These are phyloP conservation scores for Marasmius sp. DNA, from an alignment of 1,284 basidiomycete species.

Conservation along the genomic window DNA sequence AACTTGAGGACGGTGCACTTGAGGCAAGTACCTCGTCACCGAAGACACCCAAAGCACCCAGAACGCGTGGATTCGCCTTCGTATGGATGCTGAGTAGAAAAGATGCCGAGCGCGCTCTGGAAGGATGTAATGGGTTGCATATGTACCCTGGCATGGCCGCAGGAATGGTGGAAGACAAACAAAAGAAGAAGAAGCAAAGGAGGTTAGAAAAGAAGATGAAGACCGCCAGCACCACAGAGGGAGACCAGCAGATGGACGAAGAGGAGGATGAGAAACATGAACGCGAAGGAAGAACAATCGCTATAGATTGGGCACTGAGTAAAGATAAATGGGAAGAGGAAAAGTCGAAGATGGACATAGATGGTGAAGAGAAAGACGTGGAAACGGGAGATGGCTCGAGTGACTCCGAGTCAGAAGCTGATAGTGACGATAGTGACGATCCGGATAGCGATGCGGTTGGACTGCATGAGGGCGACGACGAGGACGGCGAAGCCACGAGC, in stretches of 20 bases:
- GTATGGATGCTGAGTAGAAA: conserved; percentile 90
- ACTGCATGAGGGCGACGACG: conserved; percentile 37
- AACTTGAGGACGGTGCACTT: conserved; percentile 17
- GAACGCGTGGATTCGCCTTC: conserved; percentile 90
- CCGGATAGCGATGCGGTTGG: conserved; percentile 38
- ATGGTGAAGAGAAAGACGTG: conserved; percentile 38
- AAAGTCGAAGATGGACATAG: conserved; percentile 53
- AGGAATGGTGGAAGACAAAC: conserved; percentile 66
- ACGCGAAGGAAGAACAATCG: conserved; percentile 69
- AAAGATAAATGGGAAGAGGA: conserved; percentile 91
- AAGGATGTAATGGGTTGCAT: conserved; percentile 79
- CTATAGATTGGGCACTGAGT: conserved; percentile 96
- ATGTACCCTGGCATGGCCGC: conserved; percentile 70
- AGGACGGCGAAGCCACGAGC: conserved; percentile 33
- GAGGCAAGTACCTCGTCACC: not conserved
- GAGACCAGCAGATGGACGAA: conserved; percentile 33
- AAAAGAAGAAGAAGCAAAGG: conserved; percentile 71
- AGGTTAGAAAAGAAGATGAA: conserved; percentile 59
- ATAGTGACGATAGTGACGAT: conserved; percentile 28
- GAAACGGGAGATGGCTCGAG: conserved; percentile 25
- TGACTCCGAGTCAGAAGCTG: conserved; percentile 8
- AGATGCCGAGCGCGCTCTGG: conserved; percentile 85
- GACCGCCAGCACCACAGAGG: conserved; percentile 34
- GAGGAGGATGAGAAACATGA: conserved; percentile 36
- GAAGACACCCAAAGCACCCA: conserved; percentile 26